Percentiles rank a stretch among this genome's conserved stretches.
Conservation (phyloP, 106 monocot genomes). For the Acorus calamus region DNA sequence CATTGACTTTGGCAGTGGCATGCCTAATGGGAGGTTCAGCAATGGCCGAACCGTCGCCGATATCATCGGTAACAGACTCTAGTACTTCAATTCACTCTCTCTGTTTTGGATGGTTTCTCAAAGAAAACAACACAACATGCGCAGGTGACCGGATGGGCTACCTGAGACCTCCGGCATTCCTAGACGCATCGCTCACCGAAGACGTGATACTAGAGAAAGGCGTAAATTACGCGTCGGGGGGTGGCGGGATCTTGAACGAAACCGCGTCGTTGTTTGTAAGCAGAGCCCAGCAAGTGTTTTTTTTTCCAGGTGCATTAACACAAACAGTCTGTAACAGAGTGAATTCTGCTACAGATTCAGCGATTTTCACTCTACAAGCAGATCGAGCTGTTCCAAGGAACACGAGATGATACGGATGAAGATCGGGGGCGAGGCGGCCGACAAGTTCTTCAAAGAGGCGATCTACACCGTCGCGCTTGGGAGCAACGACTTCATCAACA, state of each 20-base stretch:
- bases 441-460: slow-evolving; percentile 56
- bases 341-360: slow-evolving; percentile 52
- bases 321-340: too few relatives aligned
- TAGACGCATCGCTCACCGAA: slow-evolving; percentile 46
- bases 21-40: too few relatives aligned
- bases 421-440: slow-evolving; percentile 41
- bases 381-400: slow-evolving; percentile 84
- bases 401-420: slow-evolving; percentile 63
- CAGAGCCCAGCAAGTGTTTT: too few relatives aligned
- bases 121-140: too few relatives aligned
- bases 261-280: slow-evolving; percentile 68
- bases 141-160: slow-evolving; percentile 74
- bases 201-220: slow-evolving; percentile 55
- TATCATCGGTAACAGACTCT: too few relatives aligned
- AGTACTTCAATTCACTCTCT: too few relatives aligned
- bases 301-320: too few relatives aligned
- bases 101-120: too few relatives aligned
- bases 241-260: slow-evolving; percentile 85
- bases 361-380: slow-evolving; percentile 86
- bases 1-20: too few relatives aligned
- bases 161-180: slow-evolving; percentile 69
- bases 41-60: too few relatives aligned
- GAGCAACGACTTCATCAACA: slow-evolving; percentile 98
- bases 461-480: slow-evolving; percentile 66
- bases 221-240: slow-evolving; percentile 82